Conservation (phyloP, 768 basidiomycete genomes). For the Pluteus cervinus region DNA sequence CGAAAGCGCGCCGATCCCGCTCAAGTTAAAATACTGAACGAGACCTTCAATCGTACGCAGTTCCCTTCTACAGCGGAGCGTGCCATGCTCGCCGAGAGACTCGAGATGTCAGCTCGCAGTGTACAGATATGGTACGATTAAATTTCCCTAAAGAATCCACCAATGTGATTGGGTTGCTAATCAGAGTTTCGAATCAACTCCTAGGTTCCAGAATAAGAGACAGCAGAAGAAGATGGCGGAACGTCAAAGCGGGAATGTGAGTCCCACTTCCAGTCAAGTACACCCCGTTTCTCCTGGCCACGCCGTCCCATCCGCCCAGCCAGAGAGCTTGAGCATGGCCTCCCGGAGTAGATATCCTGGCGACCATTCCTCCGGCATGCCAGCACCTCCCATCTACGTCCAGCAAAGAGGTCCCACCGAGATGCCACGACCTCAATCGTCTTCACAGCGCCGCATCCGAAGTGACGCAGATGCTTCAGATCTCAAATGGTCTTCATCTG, state of each 20-base stretch:
- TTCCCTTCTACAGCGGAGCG: conserved; percentile 88
- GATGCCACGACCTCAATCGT: too few relatives aligned
- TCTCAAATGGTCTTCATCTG: conserved; percentile 45
- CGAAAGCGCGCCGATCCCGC: conserved; percentile 78
- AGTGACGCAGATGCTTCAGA: conserved; percentile 36
- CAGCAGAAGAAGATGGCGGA: too few relatives aligned
- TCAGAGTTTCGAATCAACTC: conserved; percentile 8
- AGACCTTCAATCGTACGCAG: conserved; percentile 73
- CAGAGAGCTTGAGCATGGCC: too few relatives aligned
- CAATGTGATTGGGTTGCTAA: conserved; percentile 14
- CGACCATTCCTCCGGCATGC: conserved; percentile 26
- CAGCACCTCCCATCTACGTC: conserved; percentile 21
- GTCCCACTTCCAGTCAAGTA: too few relatives aligned
- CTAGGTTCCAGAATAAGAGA: conserved; percentile 84
- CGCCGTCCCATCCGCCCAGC: too few relatives aligned
- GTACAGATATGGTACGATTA: conserved; percentile 76
- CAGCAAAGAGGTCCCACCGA: too few relatives aligned
- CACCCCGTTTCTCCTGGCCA: too few relatives aligned
- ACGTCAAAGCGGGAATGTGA: too few relatives aligned
- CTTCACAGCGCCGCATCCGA: conserved; percentile 39
- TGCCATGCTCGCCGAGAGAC: conserved; percentile 62
- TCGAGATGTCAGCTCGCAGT: conserved; percentile 80
- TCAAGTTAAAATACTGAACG: conserved; percentile 77
- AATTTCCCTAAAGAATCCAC: conserved; percentile 10
- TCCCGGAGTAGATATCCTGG: too few relatives aligned